These are phyloP conservation scores for Candida parachauliodes DNA, from an alignment of 805 yeast genomes.

Conservation along the genomic window DNA sequence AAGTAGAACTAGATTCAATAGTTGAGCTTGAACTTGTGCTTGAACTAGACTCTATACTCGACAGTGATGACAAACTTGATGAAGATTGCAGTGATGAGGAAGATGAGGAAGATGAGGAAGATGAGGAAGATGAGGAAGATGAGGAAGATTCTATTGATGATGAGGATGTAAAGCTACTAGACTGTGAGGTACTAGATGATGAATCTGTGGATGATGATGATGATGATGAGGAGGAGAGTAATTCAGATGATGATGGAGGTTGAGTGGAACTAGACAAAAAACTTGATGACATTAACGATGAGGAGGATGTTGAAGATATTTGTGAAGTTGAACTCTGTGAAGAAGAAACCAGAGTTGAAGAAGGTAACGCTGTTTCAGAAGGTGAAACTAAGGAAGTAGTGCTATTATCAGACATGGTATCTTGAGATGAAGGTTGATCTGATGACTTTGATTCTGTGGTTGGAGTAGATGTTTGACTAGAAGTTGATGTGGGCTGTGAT, in stretches of 20 bases:
- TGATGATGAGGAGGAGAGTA: constrained; percentile 6
- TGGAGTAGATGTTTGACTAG: constrained; percentile 3
- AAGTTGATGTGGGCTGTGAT: not conserved
- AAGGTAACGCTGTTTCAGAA: not conserved
- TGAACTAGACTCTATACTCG: no score
- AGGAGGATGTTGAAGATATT: not conserved
- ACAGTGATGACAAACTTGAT: no score
- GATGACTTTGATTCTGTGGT: constrained; percentile 5
- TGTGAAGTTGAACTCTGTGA: no score
- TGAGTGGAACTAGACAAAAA: constrained; percentile 1
- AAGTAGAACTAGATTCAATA: not conserved
- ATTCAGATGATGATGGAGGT: constrained; percentile 8
- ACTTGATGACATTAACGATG: not conserved
- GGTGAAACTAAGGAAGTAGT: constrained; percentile 2
- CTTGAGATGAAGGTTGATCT: constrained; percentile 3
- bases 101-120: no score
- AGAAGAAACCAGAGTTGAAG: no score
- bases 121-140: constrained; percentile 7
- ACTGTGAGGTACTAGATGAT: not conserved
- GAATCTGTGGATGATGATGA: constrained; percentile 6
- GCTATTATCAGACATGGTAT: constrained; percentile 1
- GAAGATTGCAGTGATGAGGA: no score
- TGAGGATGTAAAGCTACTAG: constrained; percentile 1
- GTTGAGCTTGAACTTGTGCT: constrained; percentile 4
- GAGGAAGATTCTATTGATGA: constrained; percentile 8